phyloP scores from a whole-genome alignment of 768 basidiomycete species.

The Rhodotorula toruloides region DNA sequence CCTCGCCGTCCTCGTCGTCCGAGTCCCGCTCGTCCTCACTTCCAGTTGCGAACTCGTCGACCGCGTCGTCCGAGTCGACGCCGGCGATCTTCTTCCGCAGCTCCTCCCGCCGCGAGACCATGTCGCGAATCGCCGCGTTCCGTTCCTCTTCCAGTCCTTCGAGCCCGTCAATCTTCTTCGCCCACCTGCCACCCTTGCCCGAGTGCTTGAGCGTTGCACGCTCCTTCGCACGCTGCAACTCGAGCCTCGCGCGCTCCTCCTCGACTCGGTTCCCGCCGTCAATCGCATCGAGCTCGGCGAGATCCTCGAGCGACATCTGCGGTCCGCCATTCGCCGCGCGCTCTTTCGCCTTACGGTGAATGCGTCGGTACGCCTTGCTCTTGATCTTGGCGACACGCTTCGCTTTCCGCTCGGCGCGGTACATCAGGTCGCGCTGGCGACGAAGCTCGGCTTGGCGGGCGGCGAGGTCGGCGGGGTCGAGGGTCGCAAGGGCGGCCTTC shows the following conservation, averaged over 20 bases:
- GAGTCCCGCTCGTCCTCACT: slow-evolving; percentile 47
- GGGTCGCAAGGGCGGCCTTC: slow-evolving; percentile 61
- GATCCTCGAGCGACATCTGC: slow-evolving; percentile 45
- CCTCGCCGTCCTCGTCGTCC: slow-evolving; percentile 43
- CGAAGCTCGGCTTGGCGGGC: slow-evolving; percentile 74
- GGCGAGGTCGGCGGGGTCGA: slow-evolving; percentile 78
- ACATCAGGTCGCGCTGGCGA: slow-evolving; percentile 85
- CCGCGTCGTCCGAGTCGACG: slow-evolving; percentile 51
- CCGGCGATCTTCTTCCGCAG: slow-evolving; percentile 67
- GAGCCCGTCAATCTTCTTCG: slow-evolving; percentile 44
- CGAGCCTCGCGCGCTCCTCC: slow-evolving; percentile 59
- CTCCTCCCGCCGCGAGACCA: slow-evolving; percentile 76
- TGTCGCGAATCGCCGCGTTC: slow-evolving; percentile 70
- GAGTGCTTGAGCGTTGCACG: slow-evolving; percentile 84
- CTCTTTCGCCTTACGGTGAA: slow-evolving; percentile 61
- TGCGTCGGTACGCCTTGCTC: slow-evolving; percentile 81
- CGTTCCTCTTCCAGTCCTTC: slow-evolving; percentile 56
- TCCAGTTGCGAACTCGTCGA: slow-evolving; percentile 46
- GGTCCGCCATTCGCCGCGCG: slow-evolving; percentile 48
- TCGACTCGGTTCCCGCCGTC: slow-evolving; percentile 54
- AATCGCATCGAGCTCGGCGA: slow-evolving; percentile 57
- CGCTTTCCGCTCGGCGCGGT: slow-evolving; percentile 84
- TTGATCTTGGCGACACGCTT: slow-evolving; percentile 91
- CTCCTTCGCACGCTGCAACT: slow-evolving; percentile 76
- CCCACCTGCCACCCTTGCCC: slow-evolving; percentile 61